Evolutionary conservation across 163 green algal species (phyloP).

Genomic region (Scenedesmus sp.): DNA sequence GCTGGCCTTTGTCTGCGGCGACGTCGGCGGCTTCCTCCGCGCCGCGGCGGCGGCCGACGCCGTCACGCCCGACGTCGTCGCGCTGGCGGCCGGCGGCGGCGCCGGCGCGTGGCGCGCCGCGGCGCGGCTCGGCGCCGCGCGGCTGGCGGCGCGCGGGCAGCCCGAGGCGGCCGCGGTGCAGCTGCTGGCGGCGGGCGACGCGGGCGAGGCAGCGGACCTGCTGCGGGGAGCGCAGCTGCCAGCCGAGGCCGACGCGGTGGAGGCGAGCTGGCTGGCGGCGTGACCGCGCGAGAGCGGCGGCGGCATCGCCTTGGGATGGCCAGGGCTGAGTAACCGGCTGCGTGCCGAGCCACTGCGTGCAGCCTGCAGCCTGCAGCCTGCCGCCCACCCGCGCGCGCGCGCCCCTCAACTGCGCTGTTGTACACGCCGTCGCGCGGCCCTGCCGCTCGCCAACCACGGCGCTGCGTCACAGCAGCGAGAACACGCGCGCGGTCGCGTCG

Average conservation of each 20-base stretch:
- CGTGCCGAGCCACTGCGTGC: too few species aligned
- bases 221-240: neutral
- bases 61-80: constrained; percentile 16
- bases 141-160: neutral
- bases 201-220: neutral
- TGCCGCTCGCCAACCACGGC: too few species aligned
- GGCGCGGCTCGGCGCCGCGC: constrained; percentile 15
- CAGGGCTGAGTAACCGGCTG: too few species aligned
- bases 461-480: constrained; percentile 35
- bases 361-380: too few species aligned
- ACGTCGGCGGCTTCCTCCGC: constrained; percentile 26
- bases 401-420: too few species aligned
- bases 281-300: too few species aligned
- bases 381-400: too few species aligned
- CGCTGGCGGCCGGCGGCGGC: constrained; percentile 20
- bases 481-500: constrained; percentile 80
- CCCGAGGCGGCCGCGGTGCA: constrained; percentile 8
- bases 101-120: neutral
- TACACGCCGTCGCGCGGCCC: too few species aligned
- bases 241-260: too few species aligned
- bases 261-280: too few species aligned
- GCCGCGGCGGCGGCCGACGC: constrained; percentile 6
- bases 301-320: too few species aligned
- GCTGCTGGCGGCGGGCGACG: constrained; percentile 26
- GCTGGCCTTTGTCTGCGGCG: constrained; percentile 33